A percentile compares a stretch with the other conserved stretches of the same genome.
These are phyloP conservation scores for Rutstroemia sp. DNA, from an alignment of 2,329 filamentous ascomycete genomes.

Conservation along the genomic window DNA sequence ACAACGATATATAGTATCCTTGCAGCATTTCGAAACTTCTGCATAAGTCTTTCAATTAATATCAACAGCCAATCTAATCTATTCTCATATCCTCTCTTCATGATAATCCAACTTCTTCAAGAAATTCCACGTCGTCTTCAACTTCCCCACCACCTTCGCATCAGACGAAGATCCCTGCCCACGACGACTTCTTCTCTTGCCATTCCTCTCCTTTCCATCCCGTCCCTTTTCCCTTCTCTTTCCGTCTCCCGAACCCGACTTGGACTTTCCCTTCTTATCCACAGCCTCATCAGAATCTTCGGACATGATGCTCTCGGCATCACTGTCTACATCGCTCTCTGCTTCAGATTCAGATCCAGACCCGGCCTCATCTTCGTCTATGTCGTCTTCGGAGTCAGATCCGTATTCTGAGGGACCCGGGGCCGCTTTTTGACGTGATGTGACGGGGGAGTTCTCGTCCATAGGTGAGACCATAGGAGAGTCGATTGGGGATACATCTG, in stretches of 20 bases:
- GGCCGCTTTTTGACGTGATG: no score
- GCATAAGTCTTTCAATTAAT: no score
- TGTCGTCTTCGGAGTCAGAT: neutral
- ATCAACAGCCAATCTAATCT: no score
- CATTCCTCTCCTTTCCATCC: neutral
- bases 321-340: no score
- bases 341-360: no score
- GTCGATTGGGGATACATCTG: neutral
- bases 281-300: neutral
- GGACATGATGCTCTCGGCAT: neutral
- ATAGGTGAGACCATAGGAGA: neutral
- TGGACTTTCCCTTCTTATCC: neutral
- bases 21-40: no score
- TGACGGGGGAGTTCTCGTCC: neutral
- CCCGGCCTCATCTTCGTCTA: neutral
- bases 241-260: neutral
- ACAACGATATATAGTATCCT: no score
- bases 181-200: neutral
- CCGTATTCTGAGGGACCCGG: no score
- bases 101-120: constrained; percentile 7
- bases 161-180: neutral
- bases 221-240: neutral
- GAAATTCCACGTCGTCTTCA: constrained; percentile 2
- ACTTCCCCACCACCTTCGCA: neutral
- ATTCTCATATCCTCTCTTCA: neutral